Evolutionary conservation across 2,329 filamentous ascomycete species (phyloP), one percentile per base, ranked within the genome.

Genomic region (Alternaria atra): DNA sequence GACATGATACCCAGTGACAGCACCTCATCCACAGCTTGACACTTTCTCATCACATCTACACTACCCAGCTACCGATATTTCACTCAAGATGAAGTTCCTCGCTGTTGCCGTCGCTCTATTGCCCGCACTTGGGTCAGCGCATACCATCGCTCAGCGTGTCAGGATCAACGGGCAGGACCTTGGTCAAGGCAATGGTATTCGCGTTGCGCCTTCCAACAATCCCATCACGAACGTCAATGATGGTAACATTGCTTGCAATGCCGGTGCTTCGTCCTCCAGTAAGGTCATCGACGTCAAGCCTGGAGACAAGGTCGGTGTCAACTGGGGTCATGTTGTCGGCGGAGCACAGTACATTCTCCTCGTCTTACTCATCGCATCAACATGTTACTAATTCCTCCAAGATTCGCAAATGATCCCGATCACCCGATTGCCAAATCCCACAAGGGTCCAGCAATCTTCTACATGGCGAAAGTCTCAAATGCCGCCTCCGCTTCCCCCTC

Each of bases 281-380:
- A 79, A 73, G 10, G 77, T 87, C 52, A 82, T 87, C 64, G 76
- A 79, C 42, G 81, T 86, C 52, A 80, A 82, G 15, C 79, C 82
- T 2, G 85, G 85, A 12, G 85, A 86, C 70, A 79, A 81, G 65
- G 76, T 87, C 46, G 85, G 84, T 7, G 80, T 84, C 2, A 82
- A 79, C 72, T 87, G 82, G 79, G 83, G 84, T 42, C 85, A 87
- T 67, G 78, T 86, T 52, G 82, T 87, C 56, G 85, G 85, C 54
- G 85, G 85, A 48, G 78, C 81, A 7, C 84, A 87, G 72, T 61
- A 61, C 23, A 54, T 61, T 15, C 3, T 32, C 37, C 3, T 23
- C 1, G 5, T 27, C 2, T 13, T 15, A 27, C 4, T 15, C 23
- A 5, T 39, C 5, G 15, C 23, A 25, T 5, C 29, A 17, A 32